Percentiles rank a stretch among this genome's conserved stretches.
Evolutionary conservation across 352 stramenopile genomes (phyloP).

Genomic region (Aphanomyces stellatus): DNA sequence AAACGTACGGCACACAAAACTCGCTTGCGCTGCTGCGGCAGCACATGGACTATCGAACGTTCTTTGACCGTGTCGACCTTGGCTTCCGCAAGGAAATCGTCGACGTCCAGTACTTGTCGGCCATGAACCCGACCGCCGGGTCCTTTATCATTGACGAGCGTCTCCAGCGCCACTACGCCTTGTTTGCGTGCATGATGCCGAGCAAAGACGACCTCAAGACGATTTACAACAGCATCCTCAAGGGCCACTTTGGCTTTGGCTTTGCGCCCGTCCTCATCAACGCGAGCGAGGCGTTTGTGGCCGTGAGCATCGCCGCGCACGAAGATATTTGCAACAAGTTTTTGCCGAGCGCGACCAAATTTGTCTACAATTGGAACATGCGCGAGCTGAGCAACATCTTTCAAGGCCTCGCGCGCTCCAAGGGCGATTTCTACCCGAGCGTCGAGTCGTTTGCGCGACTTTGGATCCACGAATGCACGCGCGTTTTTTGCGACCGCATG

Average conservation of each 20-base stretch:
- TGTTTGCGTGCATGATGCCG: constrained; percentile 95
- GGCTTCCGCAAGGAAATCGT: constrained; percentile 96
- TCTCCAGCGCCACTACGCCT: constrained; percentile 92
- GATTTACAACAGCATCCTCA: constrained; percentile 94
- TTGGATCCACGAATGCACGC: constrained; percentile 95
- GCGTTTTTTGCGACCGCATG: constrained; percentile 96
- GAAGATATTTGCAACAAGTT: constrained; percentile 90
- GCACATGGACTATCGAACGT: constrained; percentile 94
- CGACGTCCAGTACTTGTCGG: constrained; percentile 94
- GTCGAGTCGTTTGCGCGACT: constrained; percentile 81
- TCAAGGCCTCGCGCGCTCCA: constrained; percentile 89
- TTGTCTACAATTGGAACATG: constrained; percentile 99
- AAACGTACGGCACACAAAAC: constrained; percentile 97
- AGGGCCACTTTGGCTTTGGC: constrained; percentile 87
- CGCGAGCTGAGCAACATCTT: constrained; percentile 96
- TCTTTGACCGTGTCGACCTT: constrained; percentile 93
- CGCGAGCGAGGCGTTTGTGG: constrained; percentile 81
- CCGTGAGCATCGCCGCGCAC: constrained; percentile 87
- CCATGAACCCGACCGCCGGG: constrained; percentile 95
- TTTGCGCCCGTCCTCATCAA: constrained; percentile 55
- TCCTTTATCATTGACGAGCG: constrained; percentile 97
- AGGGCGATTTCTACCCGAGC: constrained; percentile 88
- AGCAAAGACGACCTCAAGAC: constrained; percentile 90
- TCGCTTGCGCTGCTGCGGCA: constrained; percentile 91
- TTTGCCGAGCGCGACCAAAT: constrained; percentile 94